Percentiles rank a stretch among this genome's conserved stretches.
These are phyloP conservation scores for Lactarius sp. DNA, from an alignment of 768 basidiomycete species.

Conservation along the genomic window DNA sequence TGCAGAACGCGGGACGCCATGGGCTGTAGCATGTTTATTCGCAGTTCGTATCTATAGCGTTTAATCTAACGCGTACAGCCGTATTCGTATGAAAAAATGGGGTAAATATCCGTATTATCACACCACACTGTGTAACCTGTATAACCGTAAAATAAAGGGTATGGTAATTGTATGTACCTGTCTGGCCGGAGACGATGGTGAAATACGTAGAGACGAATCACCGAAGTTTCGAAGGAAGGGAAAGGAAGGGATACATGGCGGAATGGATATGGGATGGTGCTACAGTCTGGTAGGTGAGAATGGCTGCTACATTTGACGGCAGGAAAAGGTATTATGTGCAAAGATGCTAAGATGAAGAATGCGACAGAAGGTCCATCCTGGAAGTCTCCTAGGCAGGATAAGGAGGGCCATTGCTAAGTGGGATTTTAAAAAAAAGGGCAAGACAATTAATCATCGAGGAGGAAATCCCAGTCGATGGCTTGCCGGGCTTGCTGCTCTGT, in stretches of 20 bases:
- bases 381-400: background rate
- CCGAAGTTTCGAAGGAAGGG: background rate
- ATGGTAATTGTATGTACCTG: constrained; percentile 7
- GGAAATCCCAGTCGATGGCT: constrained; percentile 72
- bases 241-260: background rate
- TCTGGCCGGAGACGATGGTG: constrained; percentile 18
- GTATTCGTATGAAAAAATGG: background rate
- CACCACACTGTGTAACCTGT: background rate
- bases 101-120: background rate
- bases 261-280: constrained; percentile 4
- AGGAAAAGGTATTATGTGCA: background rate
- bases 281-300: constrained; percentile 12
- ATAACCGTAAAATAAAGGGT: constrained; percentile 12
- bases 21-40: background rate
- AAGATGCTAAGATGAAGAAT: constrained; percentile 9
- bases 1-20: constrained; percentile 32
- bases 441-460: constrained; percentile 55
- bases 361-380: background rate
- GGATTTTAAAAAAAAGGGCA: background rate
- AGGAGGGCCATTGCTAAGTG: background rate
- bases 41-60: background rate
- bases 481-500: constrained; percentile 36
- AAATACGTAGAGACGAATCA: background rate
- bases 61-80: background rate
- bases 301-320: constrained; percentile 17